Base-by-base conservation (phyloP, 75 land plant species). In the Ceratopteris richardii region DNA sequence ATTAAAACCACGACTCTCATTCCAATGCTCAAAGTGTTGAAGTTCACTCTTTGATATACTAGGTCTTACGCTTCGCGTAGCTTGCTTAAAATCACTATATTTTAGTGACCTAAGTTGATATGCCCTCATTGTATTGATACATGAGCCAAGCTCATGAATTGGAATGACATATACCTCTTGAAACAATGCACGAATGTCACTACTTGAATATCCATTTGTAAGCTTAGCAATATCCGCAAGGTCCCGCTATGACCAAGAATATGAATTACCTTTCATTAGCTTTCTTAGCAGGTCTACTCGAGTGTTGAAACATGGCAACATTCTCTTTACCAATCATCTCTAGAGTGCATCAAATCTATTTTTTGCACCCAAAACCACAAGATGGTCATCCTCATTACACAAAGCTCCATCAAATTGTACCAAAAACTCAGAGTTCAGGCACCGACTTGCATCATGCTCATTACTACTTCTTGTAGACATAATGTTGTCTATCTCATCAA, bases 131-230 rank as follows among this genome's bases (percentile, higher is more conserved):
- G 81, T 86, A 29, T 76, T 82, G 56, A 90, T 74, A 57, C 79
- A 83, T 29, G 77, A 30, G 51, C 98, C 98, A 21, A 90, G 81
- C 59, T 94, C 98, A 57, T 96, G 80, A 47, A 94, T 83, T 33
- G 98, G 98, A 68, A 94, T 80, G 90, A 94, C 79, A n/a, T 96
- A 90, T 54, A 96, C 98, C 71, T 94, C 98, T 69, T 86, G 87
- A 55, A 96, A 94, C 61, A 94, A 68, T 3, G 98, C 98, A 72
- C 77, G 87, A 29, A 94, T 47, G 68, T 94, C 98, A 66, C 98
- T 94, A 50, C 98, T 90, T 52, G 98, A 90, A 66, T 94, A 94
- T 47, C 98, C 98, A 72, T 94, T 83, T 14, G 98, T 90, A 12
- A 81, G 88, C 42, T 18, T 63, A 29, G 69, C 88, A 61, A 94